Percentiles rank a stretch among this genome's conserved stretches.
These are phyloP conservation scores for California macrophylla DNA, from an alignment of 441 rosid species.

Conservation along the genomic window DNA sequence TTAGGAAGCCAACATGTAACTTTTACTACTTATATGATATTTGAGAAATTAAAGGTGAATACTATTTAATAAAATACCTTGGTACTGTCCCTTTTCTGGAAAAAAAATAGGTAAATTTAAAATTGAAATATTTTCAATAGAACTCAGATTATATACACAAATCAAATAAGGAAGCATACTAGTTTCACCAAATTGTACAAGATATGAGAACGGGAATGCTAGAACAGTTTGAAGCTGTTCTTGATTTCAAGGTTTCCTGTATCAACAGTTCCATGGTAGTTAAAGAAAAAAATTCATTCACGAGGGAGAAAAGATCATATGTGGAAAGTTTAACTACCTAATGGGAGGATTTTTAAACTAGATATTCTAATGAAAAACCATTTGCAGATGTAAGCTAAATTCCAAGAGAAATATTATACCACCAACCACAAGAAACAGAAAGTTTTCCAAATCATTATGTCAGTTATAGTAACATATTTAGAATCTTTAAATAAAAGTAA, in stretches of 20 bases:
- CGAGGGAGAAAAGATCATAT: background rate
- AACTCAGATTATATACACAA: background rate
- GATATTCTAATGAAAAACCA: background rate
- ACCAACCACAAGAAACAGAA: background rate
- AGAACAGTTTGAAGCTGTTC: background rate
- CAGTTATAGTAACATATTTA: background rate
- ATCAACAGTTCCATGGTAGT: background rate
- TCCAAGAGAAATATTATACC: background rate
- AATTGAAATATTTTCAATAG: background rate
- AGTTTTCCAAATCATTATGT: background rate
- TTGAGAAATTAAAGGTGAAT: background rate
- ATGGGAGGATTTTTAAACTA: background rate
- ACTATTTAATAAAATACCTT: background rate
- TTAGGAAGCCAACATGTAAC: background rate
- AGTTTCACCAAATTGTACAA: background rate
- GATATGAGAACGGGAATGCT: background rate
- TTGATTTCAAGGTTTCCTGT: background rate
- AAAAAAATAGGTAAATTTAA: background rate
- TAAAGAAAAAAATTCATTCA: background rate
- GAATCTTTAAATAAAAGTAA: background rate
- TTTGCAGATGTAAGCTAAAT: constrained; percentile 3
- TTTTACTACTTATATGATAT: background rate
- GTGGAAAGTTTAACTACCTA: background rate
- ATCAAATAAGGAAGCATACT: background rate
- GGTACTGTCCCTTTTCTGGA: no score